Evolutionary conservation across 495 filamentous ascomycete genomes (phyloP).

Genomic region (Penicilliopsis zonata): DNA sequence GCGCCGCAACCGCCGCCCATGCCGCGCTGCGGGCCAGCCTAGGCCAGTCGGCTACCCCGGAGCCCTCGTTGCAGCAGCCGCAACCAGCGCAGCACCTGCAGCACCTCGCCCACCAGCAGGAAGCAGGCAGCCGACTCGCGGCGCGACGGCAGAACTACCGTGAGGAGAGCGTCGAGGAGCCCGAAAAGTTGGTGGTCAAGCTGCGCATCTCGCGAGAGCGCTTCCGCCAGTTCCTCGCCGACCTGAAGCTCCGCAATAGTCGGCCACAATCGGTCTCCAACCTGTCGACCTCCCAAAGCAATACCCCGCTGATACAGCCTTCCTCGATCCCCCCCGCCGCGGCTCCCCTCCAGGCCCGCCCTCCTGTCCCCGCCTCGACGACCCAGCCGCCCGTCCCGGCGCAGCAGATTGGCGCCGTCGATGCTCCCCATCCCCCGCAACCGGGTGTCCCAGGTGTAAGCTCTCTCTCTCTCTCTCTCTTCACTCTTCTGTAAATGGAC

Average conservation of each 20-base stretch:
- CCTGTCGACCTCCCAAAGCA: constrained; percentile 26
- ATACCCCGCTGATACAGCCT: constrained; percentile 39
- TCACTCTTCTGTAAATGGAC: constrained; percentile 1
- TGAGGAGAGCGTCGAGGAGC: constrained; percentile 62
- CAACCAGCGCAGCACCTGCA: constrained; percentile 51
- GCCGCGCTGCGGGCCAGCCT: constrained; percentile 59
- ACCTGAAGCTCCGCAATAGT: constrained; percentile 29
- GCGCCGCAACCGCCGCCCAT: constrained; percentile 72
- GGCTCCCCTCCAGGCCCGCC: constrained; percentile 33
- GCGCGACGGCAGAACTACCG: constrained; percentile 48
- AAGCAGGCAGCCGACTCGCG: no score
- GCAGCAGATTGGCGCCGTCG: constrained; percentile 50
- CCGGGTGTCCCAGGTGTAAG: constrained; percentile 48
- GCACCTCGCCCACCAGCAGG: no score
- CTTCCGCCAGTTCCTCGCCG: constrained; percentile 45
- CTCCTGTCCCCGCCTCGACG: constrained; percentile 16
- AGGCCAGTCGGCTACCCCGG: constrained; percentile 82
- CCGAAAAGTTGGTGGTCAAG: constrained; percentile 53
- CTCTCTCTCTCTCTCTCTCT: constrained; percentile 7
- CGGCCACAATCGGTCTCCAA: constrained; percentile 19
- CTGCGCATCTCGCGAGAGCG: constrained; percentile 54
- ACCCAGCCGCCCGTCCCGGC: constrained; percentile 18
- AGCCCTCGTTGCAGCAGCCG: constrained; percentile 59
- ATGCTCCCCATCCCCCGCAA: constrained; percentile 45
- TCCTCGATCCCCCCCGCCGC: constrained; percentile 48